Evolutionary conservation across 345 rosid genomes (phyloP).

Genomic region (Hibiscus tridactylites): DNA sequence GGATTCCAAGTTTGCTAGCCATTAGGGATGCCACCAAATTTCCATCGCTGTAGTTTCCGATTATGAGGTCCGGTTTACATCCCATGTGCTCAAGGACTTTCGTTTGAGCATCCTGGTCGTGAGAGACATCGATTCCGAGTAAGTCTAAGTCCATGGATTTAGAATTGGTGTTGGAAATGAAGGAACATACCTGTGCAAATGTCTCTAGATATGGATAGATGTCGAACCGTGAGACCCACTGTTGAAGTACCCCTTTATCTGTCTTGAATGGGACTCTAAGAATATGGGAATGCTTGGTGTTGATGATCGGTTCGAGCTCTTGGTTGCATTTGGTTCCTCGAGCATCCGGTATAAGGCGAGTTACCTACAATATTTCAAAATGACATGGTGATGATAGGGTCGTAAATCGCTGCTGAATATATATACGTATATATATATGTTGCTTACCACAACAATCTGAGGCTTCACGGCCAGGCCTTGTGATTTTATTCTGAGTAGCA

Average conservation of each 20-base stretch:
- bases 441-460: slow-evolving; percentile 72
- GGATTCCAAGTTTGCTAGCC: slow-evolving; percentile 68
- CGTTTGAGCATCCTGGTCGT: slow-evolving; percentile 46
- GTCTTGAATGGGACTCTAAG: slow-evolving; percentile 81
- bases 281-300: slow-evolving; percentile 64
- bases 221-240: slow-evolving; percentile 92
- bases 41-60: slow-evolving; percentile 91
- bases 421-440: not conserved
- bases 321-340: slow-evolving; percentile 73
- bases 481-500: slow-evolving; percentile 53
- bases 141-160: not conserved
- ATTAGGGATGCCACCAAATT: slow-evolving; percentile 84
- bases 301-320: slow-evolving; percentile 60
- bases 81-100: slow-evolving; percentile 56
- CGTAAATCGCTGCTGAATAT: not conserved
- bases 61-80: slow-evolving; percentile 80
- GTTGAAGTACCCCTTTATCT: slow-evolving; percentile 53
- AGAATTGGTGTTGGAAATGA: not conserved
- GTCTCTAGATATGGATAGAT: slow-evolving; percentile 80
- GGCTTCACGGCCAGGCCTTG: slow-evolving; percentile 80
- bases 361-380: slow-evolving; percentile 28
- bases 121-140: not conserved
- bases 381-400: not conserved
- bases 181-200: slow-evolving; percentile 48
- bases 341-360: slow-evolving; percentile 77